phyloP scores from a whole-genome alignment of 345 rosid species.

The Murraya paniculata region DNA sequence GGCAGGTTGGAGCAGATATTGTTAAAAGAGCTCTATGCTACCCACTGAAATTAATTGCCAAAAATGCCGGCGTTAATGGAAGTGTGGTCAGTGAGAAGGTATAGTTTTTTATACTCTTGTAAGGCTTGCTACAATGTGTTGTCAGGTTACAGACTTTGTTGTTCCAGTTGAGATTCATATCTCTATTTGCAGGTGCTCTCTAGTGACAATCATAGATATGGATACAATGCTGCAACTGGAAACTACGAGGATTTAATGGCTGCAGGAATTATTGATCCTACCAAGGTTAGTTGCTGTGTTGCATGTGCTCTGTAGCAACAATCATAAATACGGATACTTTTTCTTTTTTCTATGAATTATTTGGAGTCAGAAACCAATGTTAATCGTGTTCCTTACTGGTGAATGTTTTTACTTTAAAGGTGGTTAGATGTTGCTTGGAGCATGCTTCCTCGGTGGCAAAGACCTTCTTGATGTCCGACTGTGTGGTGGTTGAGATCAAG shows the following conservation, averaged over 20 bases:
- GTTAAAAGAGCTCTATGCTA: constrained; percentile 88
- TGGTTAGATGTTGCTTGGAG: constrained; percentile 99
- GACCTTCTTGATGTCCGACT: constrained; percentile 97
- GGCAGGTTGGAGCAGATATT: constrained; percentile 92
- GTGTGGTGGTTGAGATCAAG: constrained; percentile 97
- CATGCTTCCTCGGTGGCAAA: constrained; percentile 98
- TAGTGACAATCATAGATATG: constrained; percentile 58
- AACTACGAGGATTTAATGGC: constrained; percentile 94
- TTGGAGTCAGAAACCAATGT: background rate
- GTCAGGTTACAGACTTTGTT: background rate
- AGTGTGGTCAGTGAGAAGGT: constrained; percentile 97
- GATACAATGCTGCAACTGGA: constrained; percentile 96
- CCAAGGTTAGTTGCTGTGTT: constrained; percentile 49
- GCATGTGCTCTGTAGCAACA: too few species aligned
- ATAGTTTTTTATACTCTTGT: background rate
- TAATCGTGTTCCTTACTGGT: background rate
- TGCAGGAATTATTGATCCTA: constrained; percentile 96
- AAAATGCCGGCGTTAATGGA: constrained; percentile 94
- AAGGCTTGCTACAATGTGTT: background rate
- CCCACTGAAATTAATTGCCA: constrained; percentile 88
- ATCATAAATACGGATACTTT: background rate
- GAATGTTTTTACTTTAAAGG: constrained; percentile 36
- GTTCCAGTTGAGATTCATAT: background rate
- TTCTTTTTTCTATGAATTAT: background rate
- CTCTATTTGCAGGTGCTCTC: constrained; percentile 58